Conservation (phyloP, 2,329 filamentous ascomycete species). For the Aspergillus terreus region DNA sequence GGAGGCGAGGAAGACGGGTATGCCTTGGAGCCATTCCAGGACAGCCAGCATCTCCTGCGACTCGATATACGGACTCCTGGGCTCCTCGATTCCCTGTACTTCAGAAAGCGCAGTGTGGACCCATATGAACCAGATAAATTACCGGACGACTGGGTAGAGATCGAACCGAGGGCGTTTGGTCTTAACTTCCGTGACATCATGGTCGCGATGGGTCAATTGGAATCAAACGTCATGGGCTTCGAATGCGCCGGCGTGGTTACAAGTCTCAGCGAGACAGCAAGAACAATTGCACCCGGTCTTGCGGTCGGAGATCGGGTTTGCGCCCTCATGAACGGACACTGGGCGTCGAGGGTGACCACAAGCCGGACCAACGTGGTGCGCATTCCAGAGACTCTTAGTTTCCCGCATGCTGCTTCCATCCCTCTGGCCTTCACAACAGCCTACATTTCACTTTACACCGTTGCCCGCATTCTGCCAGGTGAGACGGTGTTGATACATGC, state of each 20-base stretch:
- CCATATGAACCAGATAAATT: not conserved
- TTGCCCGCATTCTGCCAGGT: not conserved
- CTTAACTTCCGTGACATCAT: conserved; percentile 6
- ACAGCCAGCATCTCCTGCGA: not conserved
- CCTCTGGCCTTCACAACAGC: conserved; percentile 1
- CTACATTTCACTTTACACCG: not conserved
- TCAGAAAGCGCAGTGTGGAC: not conserved
- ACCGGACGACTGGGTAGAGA: not conserved
- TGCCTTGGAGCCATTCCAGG: not conserved
- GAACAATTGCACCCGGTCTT: not conserved
- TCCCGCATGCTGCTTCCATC: not conserved
- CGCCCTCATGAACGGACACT: not conserved
- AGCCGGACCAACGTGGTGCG: not conserved
- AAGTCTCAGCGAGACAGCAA: not conserved
- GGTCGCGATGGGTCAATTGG: conserved; percentile 1
- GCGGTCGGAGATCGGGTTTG: conserved; percentile 2
- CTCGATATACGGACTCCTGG: not conserved
- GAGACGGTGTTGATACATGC: conserved; percentile 5
- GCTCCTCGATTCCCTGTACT: not conserved
- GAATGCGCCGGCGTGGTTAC: conserved; percentile 1
- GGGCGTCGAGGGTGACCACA: not conserved
- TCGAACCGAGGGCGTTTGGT: not conserved
- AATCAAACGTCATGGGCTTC: not conserved
- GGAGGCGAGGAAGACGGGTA: not conserved
- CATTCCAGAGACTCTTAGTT: not conserved